Base-by-base conservation (phyloP, 352 stramenopile species). In the Phytopythium helicoides region DNA sequence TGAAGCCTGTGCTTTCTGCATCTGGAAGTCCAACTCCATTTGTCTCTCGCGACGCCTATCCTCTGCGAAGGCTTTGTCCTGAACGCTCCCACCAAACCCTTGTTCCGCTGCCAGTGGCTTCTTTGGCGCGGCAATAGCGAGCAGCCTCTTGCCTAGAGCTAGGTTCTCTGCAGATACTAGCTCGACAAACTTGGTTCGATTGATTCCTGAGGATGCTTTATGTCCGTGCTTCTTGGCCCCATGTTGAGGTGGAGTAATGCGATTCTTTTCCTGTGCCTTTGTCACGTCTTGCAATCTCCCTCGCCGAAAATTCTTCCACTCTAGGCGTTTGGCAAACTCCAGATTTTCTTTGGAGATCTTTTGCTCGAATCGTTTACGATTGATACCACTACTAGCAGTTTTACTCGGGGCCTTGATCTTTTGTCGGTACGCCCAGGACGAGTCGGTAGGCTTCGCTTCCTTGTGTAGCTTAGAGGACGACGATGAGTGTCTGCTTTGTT, bases 151-250 rank as follows among this genome's bases (percentile, higher is more conserved):
- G 22, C 66, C 74, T 31, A 88, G 76, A 16, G 47, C 60, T 49
- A 72, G 71, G 56, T 90, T 90, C 45, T 87, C 79, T 7, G 39
- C 23, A 14, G 58, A 54, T 12, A 90, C 54, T 36, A 85, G 73
- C 38, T 79, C 57, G 2, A 68, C 60, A 37, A 87, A 83, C 40
- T 77, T 86, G 42, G 45, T 52, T 28, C 76, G 79, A 10, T 90
- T 90, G n/a, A 90, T 73, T 9, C 52, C 45, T 0, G 79, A 85
- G 15, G 78, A 81, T 7, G 79, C 67, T 57, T 87, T 86, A 53
- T 87, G 76, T 14, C 53, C 62, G 28, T 64, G 54, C 19, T 68
- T 81, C 41, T 69, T 72, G 1, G 73, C 59, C 28, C 73, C 67
- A n/a, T 76, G 49, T 23, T 79, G 67, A 28, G 66, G 69, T 37